Evolutionary conservation across 129 eudicot species (phyloP).

Genomic region (Silybum marianum): DNA sequence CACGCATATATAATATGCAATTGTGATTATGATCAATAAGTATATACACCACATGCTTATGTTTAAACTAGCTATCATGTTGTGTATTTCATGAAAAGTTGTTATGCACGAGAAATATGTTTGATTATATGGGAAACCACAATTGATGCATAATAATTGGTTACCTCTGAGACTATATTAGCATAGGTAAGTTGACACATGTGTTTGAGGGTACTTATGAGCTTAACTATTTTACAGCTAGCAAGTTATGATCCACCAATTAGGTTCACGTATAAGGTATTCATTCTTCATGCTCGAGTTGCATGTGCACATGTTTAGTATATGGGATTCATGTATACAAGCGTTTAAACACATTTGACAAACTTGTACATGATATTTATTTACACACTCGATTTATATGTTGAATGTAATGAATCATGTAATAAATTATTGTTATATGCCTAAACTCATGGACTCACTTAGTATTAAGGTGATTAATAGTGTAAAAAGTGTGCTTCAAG

Average conservation of each 20-base stretch:
- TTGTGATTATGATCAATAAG: background rate
- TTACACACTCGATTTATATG: background rate
- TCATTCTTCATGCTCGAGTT: background rate
- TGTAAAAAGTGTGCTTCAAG: background rate
- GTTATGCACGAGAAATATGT: background rate
- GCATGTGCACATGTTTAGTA: background rate
- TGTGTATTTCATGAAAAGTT: background rate
- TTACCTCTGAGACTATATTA: background rate
- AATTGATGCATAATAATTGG: background rate
- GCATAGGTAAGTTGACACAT: background rate
- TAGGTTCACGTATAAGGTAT: background rate
- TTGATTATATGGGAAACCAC: background rate
- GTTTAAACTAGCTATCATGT: too few relatives aligned
- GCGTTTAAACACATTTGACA: background rate
- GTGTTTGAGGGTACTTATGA: background rate
- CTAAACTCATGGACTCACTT: background rate
- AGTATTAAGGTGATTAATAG: background rate
- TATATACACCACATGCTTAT: background rate
- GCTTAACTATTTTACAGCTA: background rate
- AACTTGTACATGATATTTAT: background rate
- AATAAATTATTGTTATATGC: background rate
- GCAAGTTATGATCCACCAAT: background rate
- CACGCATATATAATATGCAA: too few relatives aligned
- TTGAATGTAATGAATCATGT: background rate
- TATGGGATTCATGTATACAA: background rate